Conservation (phyloP, 208 protist genomes). For the Acanthamoeba polyphaga region DNA sequence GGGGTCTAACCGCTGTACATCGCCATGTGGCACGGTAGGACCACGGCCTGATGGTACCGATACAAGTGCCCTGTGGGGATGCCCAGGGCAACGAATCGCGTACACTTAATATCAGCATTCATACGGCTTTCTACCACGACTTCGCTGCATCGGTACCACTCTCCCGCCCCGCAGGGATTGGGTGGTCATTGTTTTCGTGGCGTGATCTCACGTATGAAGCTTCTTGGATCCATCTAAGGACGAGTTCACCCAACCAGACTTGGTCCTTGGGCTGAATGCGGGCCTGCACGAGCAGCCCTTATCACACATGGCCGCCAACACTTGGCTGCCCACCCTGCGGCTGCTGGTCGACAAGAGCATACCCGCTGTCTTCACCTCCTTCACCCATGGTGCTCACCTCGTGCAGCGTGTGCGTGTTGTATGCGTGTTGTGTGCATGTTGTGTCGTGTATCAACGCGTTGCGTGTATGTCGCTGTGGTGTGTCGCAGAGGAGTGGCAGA, state of each 20-base stretch:
- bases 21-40: neutral
- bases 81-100: neutral
- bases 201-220: neutral
- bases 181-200: neutral
- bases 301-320: neutral
- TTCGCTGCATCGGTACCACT: neutral
- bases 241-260: neutral
- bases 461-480: neutral
- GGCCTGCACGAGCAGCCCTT: neutral
- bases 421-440: too few species aligned
- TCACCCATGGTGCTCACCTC: neutral
- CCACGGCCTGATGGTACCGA: neutral
- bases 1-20: neutral
- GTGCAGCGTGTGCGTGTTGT: too few species aligned
- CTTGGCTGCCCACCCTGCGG: neutral
- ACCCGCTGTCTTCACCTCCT: neutral
- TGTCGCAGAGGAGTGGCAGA: neutral
- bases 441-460: neutral
- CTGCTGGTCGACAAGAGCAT: neutral
- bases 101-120: neutral
- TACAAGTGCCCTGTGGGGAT: neutral
- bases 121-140: neutral
- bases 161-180: neutral
- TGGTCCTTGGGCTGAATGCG: neutral
- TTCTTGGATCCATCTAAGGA: neutral